These are phyloP conservation scores for Chlamydomonas eustigma DNA, from an alignment of 139 green algal genomes.

Conservation along the genomic window DNA sequence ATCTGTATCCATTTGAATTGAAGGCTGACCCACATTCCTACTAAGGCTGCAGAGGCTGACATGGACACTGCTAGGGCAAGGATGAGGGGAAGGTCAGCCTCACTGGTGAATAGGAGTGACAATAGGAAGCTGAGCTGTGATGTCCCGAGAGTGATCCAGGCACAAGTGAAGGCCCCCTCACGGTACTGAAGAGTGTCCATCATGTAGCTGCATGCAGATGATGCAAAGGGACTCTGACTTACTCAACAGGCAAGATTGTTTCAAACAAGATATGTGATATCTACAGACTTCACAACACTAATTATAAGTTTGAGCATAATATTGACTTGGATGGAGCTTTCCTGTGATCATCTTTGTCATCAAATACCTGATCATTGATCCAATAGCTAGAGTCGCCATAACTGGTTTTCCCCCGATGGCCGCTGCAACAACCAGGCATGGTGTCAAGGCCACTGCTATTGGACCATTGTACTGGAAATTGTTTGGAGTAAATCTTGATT, in stretches of 20 bases:
- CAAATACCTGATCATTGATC: conserved; percentile 55
- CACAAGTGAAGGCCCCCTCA: conserved; percentile 69
- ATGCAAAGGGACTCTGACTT: too few species aligned
- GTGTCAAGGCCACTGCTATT: conserved; percentile 71
- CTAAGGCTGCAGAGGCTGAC: not conserved
- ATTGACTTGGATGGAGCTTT: not conserved
- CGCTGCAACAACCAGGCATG: conserved; percentile 67
- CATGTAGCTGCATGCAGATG: conserved; percentile 61
- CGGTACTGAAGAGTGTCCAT: conserved; percentile 77
- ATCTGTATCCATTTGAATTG: conserved; percentile 71
- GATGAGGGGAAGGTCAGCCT: conserved; percentile 12
- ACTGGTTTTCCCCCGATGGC: conserved; percentile 61
- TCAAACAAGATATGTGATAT: too few species aligned
- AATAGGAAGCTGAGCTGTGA: conserved; percentile 57
- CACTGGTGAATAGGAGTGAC: conserved; percentile 13
- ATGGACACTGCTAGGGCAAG: conserved; percentile 20
- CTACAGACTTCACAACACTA: too few species aligned
- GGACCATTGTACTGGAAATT: conserved; percentile 72
- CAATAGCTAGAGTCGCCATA: conserved; percentile 53
- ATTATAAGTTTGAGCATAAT: too few species aligned
- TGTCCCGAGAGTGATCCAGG: conserved; percentile 71
- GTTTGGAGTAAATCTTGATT: conserved; percentile 37
- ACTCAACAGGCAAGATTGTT: too few species aligned
- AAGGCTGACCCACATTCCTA: conserved; percentile 75
- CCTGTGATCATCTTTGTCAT: not conserved